Evolutionary conservation across 345 rosid genomes (phyloP), one percentile per base, ranked within the genome.

Genomic region (Cochlearia excelsa): DNA sequence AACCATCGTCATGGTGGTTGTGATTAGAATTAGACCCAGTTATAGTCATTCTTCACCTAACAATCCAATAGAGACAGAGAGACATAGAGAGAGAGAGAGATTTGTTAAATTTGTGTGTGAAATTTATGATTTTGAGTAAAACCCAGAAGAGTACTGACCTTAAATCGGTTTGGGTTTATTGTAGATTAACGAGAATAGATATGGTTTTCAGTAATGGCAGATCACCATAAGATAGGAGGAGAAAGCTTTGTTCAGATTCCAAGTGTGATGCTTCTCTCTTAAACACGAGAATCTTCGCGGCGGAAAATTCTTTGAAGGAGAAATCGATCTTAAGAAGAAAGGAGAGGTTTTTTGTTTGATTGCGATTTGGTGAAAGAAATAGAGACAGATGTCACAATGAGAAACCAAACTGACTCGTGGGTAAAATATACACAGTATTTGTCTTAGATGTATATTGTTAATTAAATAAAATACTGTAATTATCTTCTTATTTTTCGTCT

Each of bases 1-100:
- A 90, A 59, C 71, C 85, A 59, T 86, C 90, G 10, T 84, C 87
- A 41, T 34, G 83, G 67, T 72, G 75, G 50, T 71, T 74, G 63
- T 66, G 75, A 63, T 68, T 78, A 43, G 69, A 74, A 68, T 75
- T 78, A 66, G 77, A 68, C 67, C 81, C 84, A 59, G 62, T 71
- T 5, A 72, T 75, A 45, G 74, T 73, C 86, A 81, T 81, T 53
- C 59, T 54, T 38, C 65, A 50, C 57, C 54, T 57, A 61, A 54
- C 41, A 1, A 65, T 29, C 29, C 74, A 63, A 51, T 35, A 45
- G 26, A 48, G 58, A 2, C 59, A 57, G 51, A 44, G 46, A 56
- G 40, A 9, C 46, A 30, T 3, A 53, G 0, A 30, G 39, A 6
- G 6, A 26, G 34, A 26, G 55, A 60, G n/a, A 28, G 27, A 39